Evolutionary conservation across 2,329 filamentous ascomycete genomes (phyloP), one percentile per base, ranked within the genome.

Genomic region (Dactylellina sp.): DNA sequence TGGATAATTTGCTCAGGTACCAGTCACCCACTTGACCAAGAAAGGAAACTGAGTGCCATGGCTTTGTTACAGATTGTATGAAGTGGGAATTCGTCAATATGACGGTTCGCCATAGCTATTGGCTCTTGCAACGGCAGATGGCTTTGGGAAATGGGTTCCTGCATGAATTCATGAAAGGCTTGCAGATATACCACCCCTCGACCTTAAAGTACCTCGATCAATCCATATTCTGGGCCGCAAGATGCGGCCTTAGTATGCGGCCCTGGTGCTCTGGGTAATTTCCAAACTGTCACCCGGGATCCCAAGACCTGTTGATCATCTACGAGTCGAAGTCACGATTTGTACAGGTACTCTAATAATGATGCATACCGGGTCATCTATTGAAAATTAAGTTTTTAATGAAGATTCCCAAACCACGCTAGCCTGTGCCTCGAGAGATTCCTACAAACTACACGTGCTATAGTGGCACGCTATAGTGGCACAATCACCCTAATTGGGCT

Each of bases 41-140:
- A 44, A 60, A 47, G 39, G 60, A n/a, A 63, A 60, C 44, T 49
- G 53, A 44, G 52, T 47, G 52, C 37, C 59, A 64, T 42, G 53
- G 59, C 35, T 60, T 53, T 57, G 63, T 60, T 60, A 60, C 63
- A 68, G 55, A 37, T 57, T 59, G 52, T 60, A 59, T 68, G 20
- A 59, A 37, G 59, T 52, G 46, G 49, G 42, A 32, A 39, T 68
- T 57, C 35, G 56, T 59, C 18, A 50, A 35, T n/a, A 49, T 60
- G 16, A 32, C 35, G 16, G 35, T 47, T 32, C 14, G 42, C 22
- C 37, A 20, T 14, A 50, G n/a, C 22, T 44, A 68, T 46, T 60
- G 46, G 46, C 24, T 32, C 35, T 57, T 7, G 14, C 35, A 59
- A 59, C 32, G 53, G 49, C 18, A 47, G 9, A 49, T 42, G 42